Base-by-base conservation (phyloP, 345 rosid species). In the Eucalyptus erythrocorys region DNA sequence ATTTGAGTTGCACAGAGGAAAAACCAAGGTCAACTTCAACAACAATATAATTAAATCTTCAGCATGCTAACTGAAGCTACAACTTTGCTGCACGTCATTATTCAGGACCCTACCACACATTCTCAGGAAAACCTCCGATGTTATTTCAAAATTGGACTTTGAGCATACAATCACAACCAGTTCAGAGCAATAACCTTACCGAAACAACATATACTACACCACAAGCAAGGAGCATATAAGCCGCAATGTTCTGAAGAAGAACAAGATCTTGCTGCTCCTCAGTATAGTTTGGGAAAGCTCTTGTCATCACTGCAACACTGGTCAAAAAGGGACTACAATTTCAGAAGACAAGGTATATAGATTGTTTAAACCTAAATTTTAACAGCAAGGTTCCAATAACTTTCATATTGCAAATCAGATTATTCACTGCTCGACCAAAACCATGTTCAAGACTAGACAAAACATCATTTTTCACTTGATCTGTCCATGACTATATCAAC, bases 261-360 rank as follows among this genome's bases (percentile, higher is more conserved):
- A 97, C 27, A 51, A 96, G 95, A 66, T 90, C 92, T 87, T 91
- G 92, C 87, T 87, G 94, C 68, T 89, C 93, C 81, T 86, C 22
- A 50, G 93, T 87, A 90, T 94, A 95, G 92, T 92, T 91, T 90
- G 99, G 96, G 91, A 96, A 97, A 91, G 99, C 98, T 91, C 97
- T 95, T 26, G 99, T 98, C 99, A 98, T 96, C 85, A 98, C 99
- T 53, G 99, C 99, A 90, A 93, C 96, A 92, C 99, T 98, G 95
- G 76, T 91, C 84, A 42, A 89, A 10, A 88, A 66, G 80, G 55
- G 53, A 86, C 37, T 30, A 22, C 59, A 48, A 49, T 42, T 26
- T 49, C 49, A 32, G 32, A 61, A 59, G 43, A 66, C 64, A 11
- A 51, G 47, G 27, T 40, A 76, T 76, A 76, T 40, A 6, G 27